These are phyloP conservation scores for Naganishia albida DNA, from an alignment of 1,284 basidiomycete species.

Conservation along the genomic window DNA sequence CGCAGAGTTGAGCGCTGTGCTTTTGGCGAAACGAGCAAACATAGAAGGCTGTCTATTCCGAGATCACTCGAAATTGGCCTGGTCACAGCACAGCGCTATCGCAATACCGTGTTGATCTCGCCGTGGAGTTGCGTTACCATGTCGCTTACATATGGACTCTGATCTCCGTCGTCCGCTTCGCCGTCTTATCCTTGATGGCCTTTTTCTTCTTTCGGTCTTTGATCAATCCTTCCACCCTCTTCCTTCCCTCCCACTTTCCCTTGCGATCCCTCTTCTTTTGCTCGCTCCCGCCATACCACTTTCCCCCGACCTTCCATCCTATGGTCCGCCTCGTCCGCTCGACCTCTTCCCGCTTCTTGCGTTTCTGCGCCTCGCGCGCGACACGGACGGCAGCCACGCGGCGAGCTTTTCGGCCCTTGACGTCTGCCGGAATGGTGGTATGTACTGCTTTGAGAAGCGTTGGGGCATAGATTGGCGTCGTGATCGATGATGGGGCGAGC, in stretches of 20 bases:
- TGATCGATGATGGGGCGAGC: constrained; percentile 5
- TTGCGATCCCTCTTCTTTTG: constrained; percentile 25
- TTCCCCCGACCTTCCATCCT: constrained; percentile 10
- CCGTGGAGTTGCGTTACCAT: too few relatives aligned
- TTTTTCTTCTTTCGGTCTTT: constrained; percentile 1
- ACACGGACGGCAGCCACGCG: constrained; percentile 61
- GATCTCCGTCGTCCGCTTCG: not conserved
- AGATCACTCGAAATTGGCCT: too few relatives aligned
- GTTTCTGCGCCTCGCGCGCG: constrained; percentile 25
- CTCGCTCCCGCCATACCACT: constrained; percentile 22
- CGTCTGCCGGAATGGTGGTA: constrained; percentile 76
- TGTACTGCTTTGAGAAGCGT: constrained; percentile 83
- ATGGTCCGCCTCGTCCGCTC: constrained; percentile 11
- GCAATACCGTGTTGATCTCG: too few relatives aligned
- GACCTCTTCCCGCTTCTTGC: not conserved
- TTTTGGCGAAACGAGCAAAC: too few relatives aligned
- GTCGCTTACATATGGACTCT: not conserved
- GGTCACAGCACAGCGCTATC: too few relatives aligned
- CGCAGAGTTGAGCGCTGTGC: too few relatives aligned
- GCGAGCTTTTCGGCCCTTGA: constrained; percentile 67
- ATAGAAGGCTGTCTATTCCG: too few relatives aligned
- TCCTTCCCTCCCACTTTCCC: constrained; percentile 5
- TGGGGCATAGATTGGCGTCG: constrained; percentile 55
- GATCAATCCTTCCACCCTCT: constrained; percentile 16
- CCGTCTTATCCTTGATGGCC: constrained; percentile 9